Conservation (phyloP, 495 filamentous ascomycete species). For the Annulohypoxylon bovei region DNA sequence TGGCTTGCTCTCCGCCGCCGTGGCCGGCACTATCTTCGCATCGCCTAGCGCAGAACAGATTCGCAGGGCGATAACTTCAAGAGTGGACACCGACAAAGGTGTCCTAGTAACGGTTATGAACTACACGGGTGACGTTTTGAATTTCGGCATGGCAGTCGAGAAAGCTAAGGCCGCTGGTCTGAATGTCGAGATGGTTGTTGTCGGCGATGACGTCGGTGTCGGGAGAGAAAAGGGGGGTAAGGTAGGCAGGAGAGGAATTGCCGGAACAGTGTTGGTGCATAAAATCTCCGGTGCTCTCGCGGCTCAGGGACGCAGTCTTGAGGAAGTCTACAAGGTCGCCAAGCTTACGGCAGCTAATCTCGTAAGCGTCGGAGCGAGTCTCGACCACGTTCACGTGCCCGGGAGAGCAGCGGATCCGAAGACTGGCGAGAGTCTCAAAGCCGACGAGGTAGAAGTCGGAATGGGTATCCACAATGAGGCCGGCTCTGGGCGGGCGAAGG, state of each 20-base stretch:
- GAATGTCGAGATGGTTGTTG: constrained; percentile 89
- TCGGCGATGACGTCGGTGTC: constrained; percentile 96
- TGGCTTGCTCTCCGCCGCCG: constrained; percentile 85
- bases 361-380: constrained; percentile 83
- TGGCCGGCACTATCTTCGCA: constrained; percentile 94
- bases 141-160: constrained; percentile 94
- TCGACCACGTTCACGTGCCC: constrained; percentile 93
- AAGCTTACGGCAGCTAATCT: constrained; percentile 77
- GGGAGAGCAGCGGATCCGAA: constrained; percentile 65
- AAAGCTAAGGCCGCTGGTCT: constrained; percentile 86
- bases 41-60: constrained; percentile 89
- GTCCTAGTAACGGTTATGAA: constrained; percentile 77
- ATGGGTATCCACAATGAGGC: constrained; percentile 99
- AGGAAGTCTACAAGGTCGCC: constrained; percentile 78
- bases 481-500: constrained; percentile 75
- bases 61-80: constrained; percentile 74
- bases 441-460: constrained; percentile 87
- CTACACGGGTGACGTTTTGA: constrained; percentile 85
- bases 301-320: constrained; percentile 68
- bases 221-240: constrained; percentile 84
- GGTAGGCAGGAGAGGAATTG: constrained; percentile 90
- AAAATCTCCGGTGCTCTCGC: constrained; percentile 92
- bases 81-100: constrained; percentile 75
- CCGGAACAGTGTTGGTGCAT: constrained; percentile 86
- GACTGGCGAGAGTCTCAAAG: constrained; percentile 62